Evolutionary conservation across 805 yeast species (phyloP).

Genomic region (Barnettozyma californica): DNA sequence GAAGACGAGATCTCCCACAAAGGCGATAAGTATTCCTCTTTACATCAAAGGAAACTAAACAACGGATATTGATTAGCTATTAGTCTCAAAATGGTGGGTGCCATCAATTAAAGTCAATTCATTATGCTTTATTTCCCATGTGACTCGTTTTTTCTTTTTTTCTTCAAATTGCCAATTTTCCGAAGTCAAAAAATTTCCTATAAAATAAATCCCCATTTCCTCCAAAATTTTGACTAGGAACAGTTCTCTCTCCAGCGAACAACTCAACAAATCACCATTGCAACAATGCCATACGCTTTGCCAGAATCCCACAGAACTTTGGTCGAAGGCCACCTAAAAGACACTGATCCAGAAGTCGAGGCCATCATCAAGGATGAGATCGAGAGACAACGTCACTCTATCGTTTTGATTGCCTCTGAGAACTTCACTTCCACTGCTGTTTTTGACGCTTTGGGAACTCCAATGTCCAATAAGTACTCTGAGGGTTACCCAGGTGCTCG

Average conservation of each 20-base stretch:
- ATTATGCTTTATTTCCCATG: not conserved
- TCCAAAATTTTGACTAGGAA: not conserved
- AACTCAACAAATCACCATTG: not conserved
- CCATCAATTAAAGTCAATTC: too few species aligned
- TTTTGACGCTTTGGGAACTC: conserved; percentile 90
- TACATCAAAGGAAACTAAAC: too few species aligned
- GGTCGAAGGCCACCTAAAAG: conserved; percentile 52
- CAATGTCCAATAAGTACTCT: conserved; percentile 95
- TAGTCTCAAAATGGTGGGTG: too few species aligned
- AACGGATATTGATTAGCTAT: too few species aligned
- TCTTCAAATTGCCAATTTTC: conserved; percentile 1
- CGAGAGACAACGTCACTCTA: conserved; percentile 83
- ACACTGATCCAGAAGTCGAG: conserved; percentile 81
- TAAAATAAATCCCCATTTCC: not conserved
- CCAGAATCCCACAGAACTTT: conserved; percentile 60
- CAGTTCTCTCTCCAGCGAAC: not conserved
- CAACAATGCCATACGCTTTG: conserved; percentile 53
- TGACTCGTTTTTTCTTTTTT: not conserved
- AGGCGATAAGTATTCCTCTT: not conserved
- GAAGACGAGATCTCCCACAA: too few species aligned
- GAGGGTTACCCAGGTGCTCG: conserved; percentile 98
- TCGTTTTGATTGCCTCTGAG: conserved; percentile 91
- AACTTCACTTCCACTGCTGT: conserved; percentile 95
- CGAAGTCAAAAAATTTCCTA: not conserved
- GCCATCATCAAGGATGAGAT: conserved; percentile 72